A percentile compares a stretch with the other conserved stretches of the same genome.
Conservation (phyloP, 1,139 yeast genomes). For the Blastobotrys apis region DNA sequence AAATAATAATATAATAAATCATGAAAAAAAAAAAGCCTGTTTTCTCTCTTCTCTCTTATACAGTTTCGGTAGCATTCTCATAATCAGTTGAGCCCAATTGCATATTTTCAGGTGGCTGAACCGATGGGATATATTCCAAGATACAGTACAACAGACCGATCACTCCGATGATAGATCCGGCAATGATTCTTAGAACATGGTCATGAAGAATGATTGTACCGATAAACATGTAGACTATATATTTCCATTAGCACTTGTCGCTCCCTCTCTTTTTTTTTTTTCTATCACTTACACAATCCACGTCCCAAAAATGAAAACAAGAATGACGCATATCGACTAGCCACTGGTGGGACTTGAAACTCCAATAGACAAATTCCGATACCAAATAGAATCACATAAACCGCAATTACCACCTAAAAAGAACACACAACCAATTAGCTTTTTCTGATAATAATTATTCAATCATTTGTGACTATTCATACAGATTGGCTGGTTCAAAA, state of each 20-base stretch:
- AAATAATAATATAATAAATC: too few species aligned
- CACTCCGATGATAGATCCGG: conserved; percentile 51
- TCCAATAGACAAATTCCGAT: conserved; percentile 49
- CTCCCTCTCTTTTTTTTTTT: too few species aligned
- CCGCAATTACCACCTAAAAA: conserved; percentile 49
- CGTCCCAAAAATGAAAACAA: conserved; percentile 80
- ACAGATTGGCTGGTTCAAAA: conserved; percentile 25
- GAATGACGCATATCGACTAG: conserved; percentile 72
- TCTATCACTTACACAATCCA: conserved; percentile 56
- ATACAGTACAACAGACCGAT: conserved; percentile 57
- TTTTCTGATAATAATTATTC: not conserved
- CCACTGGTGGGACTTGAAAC: conserved; percentile 51
- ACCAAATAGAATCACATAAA: conserved; percentile 55
- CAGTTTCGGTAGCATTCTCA: conserved; percentile 32
- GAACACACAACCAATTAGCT: conserved; percentile 10
- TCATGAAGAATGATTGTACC: conserved; percentile 62
- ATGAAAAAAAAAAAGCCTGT: too few species aligned
- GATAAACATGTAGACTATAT: conserved; percentile 56
- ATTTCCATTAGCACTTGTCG: conserved; percentile 14
- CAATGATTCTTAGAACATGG: conserved; percentile 50
- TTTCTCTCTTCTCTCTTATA: conserved; percentile 16
- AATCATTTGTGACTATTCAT: conserved; percentile 4
- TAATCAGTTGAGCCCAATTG: conserved; percentile 23
- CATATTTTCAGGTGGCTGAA: conserved; percentile 75
- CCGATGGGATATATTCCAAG: conserved; percentile 65